phyloP scores from a whole-genome alignment of 148 eudicot species.

The Camellia sinensis region DNA sequence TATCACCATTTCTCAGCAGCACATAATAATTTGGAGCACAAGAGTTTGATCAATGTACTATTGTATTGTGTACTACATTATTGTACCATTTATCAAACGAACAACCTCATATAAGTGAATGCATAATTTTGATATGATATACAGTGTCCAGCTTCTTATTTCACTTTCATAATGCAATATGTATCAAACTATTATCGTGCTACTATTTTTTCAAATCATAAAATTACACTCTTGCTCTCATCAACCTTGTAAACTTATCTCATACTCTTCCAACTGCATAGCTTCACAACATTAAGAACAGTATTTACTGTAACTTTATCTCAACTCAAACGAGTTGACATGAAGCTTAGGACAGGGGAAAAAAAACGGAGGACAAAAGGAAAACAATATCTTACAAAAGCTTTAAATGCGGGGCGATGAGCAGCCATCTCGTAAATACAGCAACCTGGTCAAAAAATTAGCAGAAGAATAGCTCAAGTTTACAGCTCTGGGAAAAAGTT shows the following conservation, averaged over 20 bases:
- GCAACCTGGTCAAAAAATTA: slow-evolving; percentile 57
- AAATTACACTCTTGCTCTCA: not conserved
- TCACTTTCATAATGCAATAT: not conserved
- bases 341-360: not conserved
- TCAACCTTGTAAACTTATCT: not conserved
- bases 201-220: not conserved
- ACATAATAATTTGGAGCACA: not conserved
- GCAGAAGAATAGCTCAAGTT: slow-evolving; percentile 3
- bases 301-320: not conserved
- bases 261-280: not conserved
- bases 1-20: too few species aligned
- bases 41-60: not conserved
- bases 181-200: not conserved
- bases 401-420: slow-evolving; percentile 97
- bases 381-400: slow-evolving; percentile 66
- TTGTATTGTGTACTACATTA: too few species aligned
- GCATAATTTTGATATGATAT: not conserved
- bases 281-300: not conserved
- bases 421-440: slow-evolving; percentile 99
- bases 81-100: not conserved
- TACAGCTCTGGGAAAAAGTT: not conserved
- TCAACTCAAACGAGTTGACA: not conserved
- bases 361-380: not conserved
- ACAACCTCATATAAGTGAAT: not conserved
- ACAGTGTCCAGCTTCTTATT: not conserved